A percentile compares a stretch with the other conserved stretches of the same genome.
Conservation (phyloP, 495 filamentous ascomycete species). For the Aspergillus homomorphus region DNA sequence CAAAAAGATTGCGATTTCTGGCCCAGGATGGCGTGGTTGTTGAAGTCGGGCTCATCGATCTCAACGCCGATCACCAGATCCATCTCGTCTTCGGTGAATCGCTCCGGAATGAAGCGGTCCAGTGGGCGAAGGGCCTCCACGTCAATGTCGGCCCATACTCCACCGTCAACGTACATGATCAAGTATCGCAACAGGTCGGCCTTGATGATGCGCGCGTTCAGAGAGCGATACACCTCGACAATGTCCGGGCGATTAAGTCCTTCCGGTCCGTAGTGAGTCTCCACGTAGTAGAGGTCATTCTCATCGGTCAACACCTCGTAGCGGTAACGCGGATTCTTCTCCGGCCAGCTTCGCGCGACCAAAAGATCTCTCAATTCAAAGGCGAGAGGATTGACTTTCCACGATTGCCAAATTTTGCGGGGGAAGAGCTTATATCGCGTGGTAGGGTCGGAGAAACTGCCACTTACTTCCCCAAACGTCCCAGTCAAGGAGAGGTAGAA, state of each 20-base stretch:
- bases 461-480: constrained; percentile 18
- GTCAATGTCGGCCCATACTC: constrained; percentile 51
- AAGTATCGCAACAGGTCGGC: constrained; percentile 54
- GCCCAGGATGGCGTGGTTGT: constrained; percentile 59
- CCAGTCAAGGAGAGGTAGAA: constrained; percentile 33
- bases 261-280: constrained; percentile 53
- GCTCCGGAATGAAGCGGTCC: constrained; percentile 42
- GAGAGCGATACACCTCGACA: constrained; percentile 51
- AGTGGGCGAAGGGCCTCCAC: constrained; percentile 45
- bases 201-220: constrained; percentile 58
- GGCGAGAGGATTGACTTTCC: constrained; percentile 58
- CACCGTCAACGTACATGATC: constrained; percentile 52
- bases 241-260: constrained; percentile 61
- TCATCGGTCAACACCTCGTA: constrained; percentile 65
- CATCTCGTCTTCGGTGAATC: constrained; percentile 45
- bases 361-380: constrained; percentile 55
- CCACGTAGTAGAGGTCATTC: constrained; percentile 57
- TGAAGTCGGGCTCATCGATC: constrained; percentile 61
- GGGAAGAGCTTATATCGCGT: constrained; percentile 31
- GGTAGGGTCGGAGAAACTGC: constrained; percentile 13
- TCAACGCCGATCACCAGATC: constrained; percentile 63
- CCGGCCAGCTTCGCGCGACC: constrained; percentile 54
- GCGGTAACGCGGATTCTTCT: constrained; percentile 54
- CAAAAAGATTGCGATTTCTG: constrained; percentile 61
- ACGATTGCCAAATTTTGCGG: constrained; percentile 64